Evolutionary conservation across 2,329 filamentous ascomycete genomes (phyloP).

Genomic region (Botryotinia calthae): DNA sequence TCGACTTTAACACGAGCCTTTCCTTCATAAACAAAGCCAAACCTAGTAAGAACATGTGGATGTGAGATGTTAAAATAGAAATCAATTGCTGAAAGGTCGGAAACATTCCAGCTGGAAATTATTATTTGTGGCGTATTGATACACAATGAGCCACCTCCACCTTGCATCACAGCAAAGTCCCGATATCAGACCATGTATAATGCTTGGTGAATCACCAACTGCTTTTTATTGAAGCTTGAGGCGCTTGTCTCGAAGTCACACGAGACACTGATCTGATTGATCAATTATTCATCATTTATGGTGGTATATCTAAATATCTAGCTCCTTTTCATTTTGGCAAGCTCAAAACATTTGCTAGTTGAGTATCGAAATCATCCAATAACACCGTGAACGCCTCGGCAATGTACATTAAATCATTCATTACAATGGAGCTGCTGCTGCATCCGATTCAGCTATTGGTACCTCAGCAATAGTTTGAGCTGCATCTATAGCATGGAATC

Average conservation of each 20-base stretch:
- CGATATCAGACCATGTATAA: background rate
- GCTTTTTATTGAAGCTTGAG: background rate
- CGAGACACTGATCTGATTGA: slow-evolving; percentile 10
- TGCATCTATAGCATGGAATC: slow-evolving; percentile 61
- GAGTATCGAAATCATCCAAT: slow-evolving; percentile 13
- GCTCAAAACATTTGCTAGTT: slow-evolving; percentile 10
- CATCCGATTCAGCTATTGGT: slow-evolving; percentile 35
- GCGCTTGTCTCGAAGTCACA: slow-evolving; percentile 11
- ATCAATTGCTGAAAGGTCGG: background rate
- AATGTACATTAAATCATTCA: slow-evolving; percentile 23
- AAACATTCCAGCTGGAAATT: slow-evolving; percentile 14
- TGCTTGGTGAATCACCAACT: slow-evolving; percentile 4
- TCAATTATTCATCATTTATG: slow-evolving; percentile 16
- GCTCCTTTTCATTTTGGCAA: background rate
- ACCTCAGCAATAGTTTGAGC: slow-evolving; percentile 32
- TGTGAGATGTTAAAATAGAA: slow-evolving; percentile 1
- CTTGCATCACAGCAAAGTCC: slow-evolving; percentile 13
- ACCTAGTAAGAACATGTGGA: background rate
- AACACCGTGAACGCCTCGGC: slow-evolving; percentile 22
- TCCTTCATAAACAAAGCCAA: slow-evolving; percentile 10
- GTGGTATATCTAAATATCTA: slow-evolving; percentile 11
- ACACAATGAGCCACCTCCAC: slow-evolving; percentile 10
- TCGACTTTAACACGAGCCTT: background rate
- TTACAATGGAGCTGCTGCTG: slow-evolving; percentile 28
- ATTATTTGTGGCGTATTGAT: slow-evolving; percentile 8